phyloP scores from a whole-genome alignment of 768 basidiomycete genomes.

The Lyophyllum shimeji region DNA sequence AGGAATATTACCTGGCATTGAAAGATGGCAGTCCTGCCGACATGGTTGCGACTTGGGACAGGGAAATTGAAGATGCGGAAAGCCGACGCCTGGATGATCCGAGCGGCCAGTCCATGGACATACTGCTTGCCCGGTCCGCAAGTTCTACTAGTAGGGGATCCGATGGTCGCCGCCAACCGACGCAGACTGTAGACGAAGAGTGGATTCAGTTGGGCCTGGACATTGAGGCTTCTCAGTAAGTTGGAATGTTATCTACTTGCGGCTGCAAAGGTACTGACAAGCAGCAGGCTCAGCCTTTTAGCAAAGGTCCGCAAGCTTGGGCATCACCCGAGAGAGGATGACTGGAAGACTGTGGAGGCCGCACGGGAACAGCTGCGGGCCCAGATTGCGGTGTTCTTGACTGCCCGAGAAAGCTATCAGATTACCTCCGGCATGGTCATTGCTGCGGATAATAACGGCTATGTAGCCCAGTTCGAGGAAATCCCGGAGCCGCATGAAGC shows the following conservation, averaged over 20 bases:
- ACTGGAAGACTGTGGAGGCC: too few species aligned
- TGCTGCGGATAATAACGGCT: neutral
- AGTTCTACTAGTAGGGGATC: too few species aligned
- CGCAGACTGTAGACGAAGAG: neutral
- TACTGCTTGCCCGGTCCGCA: neutral
- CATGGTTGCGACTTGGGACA: neutral
- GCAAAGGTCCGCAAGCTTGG: too few species aligned
- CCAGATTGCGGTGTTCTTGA: neutral
- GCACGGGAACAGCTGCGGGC: too few species aligned
- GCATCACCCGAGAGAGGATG: too few species aligned
- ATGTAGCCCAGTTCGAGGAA: neutral
- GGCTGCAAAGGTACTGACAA: too few species aligned
- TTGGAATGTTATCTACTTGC: too few species aligned
- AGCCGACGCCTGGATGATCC: neutral
- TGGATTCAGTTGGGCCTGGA: neutral
- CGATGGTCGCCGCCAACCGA: too few species aligned
- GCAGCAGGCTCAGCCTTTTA: too few species aligned
- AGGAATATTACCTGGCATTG: neutral
- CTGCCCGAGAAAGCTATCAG: neutral
- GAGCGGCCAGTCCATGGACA: neutral
- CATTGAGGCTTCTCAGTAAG: neutral
- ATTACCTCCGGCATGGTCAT: neutral
- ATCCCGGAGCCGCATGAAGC: too few species aligned
- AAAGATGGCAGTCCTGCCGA: neutral
- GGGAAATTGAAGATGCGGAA: neutral